Evolutionary conservation across 257 asterid genomes (phyloP), one percentile per base, ranked within the genome.

Genomic region (Solanum virginianum): DNA sequence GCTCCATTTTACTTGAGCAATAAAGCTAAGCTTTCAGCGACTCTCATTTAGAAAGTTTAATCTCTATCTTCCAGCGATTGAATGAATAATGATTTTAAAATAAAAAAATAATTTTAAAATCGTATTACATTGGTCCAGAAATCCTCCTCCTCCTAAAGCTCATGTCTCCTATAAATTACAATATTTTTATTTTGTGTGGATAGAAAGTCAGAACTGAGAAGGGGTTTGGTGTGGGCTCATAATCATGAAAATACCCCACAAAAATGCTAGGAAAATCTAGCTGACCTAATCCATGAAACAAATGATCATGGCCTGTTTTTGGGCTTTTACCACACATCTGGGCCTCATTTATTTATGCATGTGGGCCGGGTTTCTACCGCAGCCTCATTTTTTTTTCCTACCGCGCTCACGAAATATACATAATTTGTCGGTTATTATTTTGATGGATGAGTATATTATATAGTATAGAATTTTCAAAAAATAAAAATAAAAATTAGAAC

Each of bases 271-370:
- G 83, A 88, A 85, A 88, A 85, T 81, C 84, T 32, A 45, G 47
- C 86, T 57, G 80, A 89, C 87, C 91, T 87, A 85, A 87, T 88
- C 84, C 77, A 56, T 53, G 82, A 87, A 87, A 81, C 85, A 59
- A 41, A 47, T 36, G 85, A 77, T 86, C 90, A 65, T 90, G 89
- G 75, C 80, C 70, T 85, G 87, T 88, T 86, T 83, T 84, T 89
- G 94, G 94, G 94, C 92, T 85, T 85, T 75, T 39, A 26, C 51
- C 56, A 71, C 59, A 65, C 41, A 56, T 49, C 89, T 86, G 88
- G 92, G 89, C 91, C 93, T 85, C 75, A 8, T 49, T 70, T 66
- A 65, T 41, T 77, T 43, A 85, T 79, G 49, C 49, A 84, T 9
- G 88, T 87, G 91, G 91, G 86, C 92, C 92, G 86, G 41, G 8